Base-by-base conservation (phyloP, 257 asterid species). In the Eucommia ulmoides region DNA sequence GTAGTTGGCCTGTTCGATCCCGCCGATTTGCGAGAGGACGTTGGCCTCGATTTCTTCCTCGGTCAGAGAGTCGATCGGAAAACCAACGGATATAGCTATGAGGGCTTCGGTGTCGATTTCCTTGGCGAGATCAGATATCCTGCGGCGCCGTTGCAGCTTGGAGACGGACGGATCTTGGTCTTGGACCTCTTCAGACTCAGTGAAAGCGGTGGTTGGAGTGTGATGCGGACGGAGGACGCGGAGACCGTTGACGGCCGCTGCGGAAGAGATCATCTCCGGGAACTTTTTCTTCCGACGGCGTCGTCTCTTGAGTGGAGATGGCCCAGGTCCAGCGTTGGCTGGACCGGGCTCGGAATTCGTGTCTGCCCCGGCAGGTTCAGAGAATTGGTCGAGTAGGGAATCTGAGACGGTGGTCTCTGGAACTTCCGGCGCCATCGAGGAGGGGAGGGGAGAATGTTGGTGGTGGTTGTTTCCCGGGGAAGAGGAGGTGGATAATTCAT, bases 41-140 rank as follows among this genome's bases (percentile, higher is more conserved):
- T 85, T 80, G 17, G 96, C 94, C 72, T 89, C 97, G 9, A 89
- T 89, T 65, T 89, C 97, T 52, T 89, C 97, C 73, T 89, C 98
- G 35, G 88, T 85, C 23, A 89, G 74, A 2, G 94, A 85, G 55
- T 89, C 98, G 10, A 82, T 94, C 1, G 96, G 98, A 58, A 89
- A 89, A 8, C 98, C 96, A 0, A 89, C 98, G 18, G 98, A 89
- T 19, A 80, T 82, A 10, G 98, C 94, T 59, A 89, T 89, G 17
- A 89, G 74, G 53, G 98, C 93, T 52, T 89, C 98, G 21, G 78
- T 67, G 54, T 89, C 96, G 51, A 89, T 85, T 62, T 89, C 98
- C 58, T 89, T 82, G 2, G 81, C 80, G 20, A 84, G 76, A 61
- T 88, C 95, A 25, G 92, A 41, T 60, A 62, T 64, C 62, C 65